Percentiles rank a stretch among this genome's conserved stretches.
These are phyloP conservation scores for Danielia reshetovae DNA, from an alignment of 805 yeast genomes.

Conservation along the genomic window DNA sequence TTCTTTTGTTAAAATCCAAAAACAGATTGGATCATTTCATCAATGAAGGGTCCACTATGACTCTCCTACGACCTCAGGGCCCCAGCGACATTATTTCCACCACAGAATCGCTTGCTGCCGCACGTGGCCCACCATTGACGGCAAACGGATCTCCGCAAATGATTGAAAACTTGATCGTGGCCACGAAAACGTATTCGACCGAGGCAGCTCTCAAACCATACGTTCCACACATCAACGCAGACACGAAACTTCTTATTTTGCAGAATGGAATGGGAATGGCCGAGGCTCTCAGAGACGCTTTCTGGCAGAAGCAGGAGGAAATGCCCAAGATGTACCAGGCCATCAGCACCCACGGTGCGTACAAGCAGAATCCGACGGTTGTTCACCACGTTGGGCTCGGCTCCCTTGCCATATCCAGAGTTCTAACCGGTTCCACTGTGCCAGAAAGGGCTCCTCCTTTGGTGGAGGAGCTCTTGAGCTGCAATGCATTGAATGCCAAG, in stretches of 20 bases:
- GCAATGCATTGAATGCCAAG: conserved; percentile 23
- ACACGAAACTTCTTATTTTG: conserved; percentile 60
- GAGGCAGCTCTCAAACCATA: conserved; percentile 56
- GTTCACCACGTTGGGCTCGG: conserved; percentile 71
- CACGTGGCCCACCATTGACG: conserved; percentile 15
- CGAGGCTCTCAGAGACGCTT: conserved; percentile 43
- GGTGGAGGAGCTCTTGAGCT: conserved; percentile 20
- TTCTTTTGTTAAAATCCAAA: conserved; percentile 33
- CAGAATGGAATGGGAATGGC: conserved; percentile 84
- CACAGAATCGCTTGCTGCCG: conserved; percentile 18
- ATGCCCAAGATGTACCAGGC: conserved; percentile 69
- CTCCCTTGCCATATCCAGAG: conserved; percentile 51
- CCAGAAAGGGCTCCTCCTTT: conserved; percentile 11
- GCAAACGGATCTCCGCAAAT: conserved; percentile 4
- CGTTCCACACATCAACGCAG: conserved; percentile 41
- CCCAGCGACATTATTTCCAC: conserved; percentile 12
- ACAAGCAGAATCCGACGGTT: conserved; percentile 33
- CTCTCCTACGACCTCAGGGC: conserved; percentile 20
- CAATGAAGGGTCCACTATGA: conserved; percentile 36
- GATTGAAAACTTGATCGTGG: conserved; percentile 59
- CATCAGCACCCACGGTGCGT: conserved; percentile 81
- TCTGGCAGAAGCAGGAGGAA: conserved; percentile 47
- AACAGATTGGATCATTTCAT: conserved; percentile 39
- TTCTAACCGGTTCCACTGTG: conserved; percentile 34
- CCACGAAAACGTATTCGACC: conserved; percentile 81